A percentile compares a stretch with the other conserved stretches of the same genome.
phyloP scores from a whole-genome alignment of 192 early-diverging fungal species.

The Podila epigama region DNA sequence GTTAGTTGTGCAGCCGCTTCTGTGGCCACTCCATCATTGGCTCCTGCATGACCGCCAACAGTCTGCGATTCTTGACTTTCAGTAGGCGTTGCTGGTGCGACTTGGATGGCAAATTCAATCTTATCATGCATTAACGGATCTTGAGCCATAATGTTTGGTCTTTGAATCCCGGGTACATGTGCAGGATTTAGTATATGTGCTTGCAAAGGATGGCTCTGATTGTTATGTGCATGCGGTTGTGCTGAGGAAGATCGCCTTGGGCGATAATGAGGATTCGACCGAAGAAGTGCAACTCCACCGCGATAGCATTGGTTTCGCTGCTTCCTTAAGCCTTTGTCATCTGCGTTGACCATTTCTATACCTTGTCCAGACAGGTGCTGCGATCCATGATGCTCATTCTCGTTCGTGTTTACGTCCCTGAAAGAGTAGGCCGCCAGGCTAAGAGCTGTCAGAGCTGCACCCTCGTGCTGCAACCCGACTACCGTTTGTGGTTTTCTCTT shows the following conservation, averaged over 20 bases:
- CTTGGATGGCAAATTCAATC: constrained; percentile 13
- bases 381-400: not conserved
- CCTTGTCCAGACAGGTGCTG: not conserved
- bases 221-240: not conserved
- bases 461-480: constrained; percentile 38
- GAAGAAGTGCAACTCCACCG: not conserved
- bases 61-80: not conserved
- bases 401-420: too few species aligned
- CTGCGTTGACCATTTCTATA: not conserved
- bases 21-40: not conserved
- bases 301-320: not conserved
- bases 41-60: not conserved
- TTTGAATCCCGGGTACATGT: not conserved
- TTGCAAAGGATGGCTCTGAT: not conserved
- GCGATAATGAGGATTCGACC: constrained; percentile 43
- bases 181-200: not conserved
- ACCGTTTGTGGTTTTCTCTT: constrained; percentile 21
- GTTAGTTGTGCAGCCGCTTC: not conserved
- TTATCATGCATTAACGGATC: constrained; percentile 23
- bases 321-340: not conserved
- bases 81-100: not conserved
- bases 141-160: constrained; percentile 32
- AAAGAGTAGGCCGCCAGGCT: constrained; percentile 10
- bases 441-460: constrained; percentile 28
- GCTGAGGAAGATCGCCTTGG: not conserved